Evolutionary conservation across 2,329 filamentous ascomycete genomes (phyloP), one percentile per base, ranked within the genome.

Genomic region (Tolypocladium amazonense): DNA sequence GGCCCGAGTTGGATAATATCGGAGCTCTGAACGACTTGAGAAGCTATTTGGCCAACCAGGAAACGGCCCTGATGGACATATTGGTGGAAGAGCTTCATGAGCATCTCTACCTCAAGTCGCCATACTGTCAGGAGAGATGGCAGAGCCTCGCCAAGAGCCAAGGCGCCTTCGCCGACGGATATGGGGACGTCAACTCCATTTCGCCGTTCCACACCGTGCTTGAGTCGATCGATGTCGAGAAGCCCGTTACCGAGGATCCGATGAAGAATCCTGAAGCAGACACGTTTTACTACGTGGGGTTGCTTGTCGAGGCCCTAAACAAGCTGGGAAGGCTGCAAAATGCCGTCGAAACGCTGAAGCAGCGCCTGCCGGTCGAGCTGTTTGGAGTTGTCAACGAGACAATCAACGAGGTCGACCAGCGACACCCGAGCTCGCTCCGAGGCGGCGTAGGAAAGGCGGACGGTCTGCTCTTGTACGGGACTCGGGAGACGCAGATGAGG

Each of bases 81-180:
- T 73, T 99, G 59, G 87, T 97, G n/a, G 94, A 99, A 71, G 94
- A 99, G 73, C 79, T 99, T 39, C 94, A 99, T 71, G 94, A 96
- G 71, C 94, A 99, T 74, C 81, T 99, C 4, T 99, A 99, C 70
- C 84, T 99, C 45, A 97, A 97, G 72, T 97, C 93, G 4, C 94
- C 93, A 0, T 99, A 99, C 71, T 97, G 93, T 70, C 92, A 96
- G 70, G 91, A 96, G 71, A 82, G 94, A 65, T 99, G 94, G 94
- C 95, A 96, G 73, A 84, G 83, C 61, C 84, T 96, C 61, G 82
- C 87, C 43, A 88, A 88, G 66, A 83, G 81, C 43, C 87, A 89
- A 64, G 80, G 83, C 56, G 76, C 77, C 3, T 77, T 75, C 62
- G 77, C 76, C 52, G 80, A 82, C 57, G 76, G 72, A 43, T 80